phyloP scores from a whole-genome alignment of 2,329 filamentous ascomycete genomes.

The Elsinoe necatrix region DNA sequence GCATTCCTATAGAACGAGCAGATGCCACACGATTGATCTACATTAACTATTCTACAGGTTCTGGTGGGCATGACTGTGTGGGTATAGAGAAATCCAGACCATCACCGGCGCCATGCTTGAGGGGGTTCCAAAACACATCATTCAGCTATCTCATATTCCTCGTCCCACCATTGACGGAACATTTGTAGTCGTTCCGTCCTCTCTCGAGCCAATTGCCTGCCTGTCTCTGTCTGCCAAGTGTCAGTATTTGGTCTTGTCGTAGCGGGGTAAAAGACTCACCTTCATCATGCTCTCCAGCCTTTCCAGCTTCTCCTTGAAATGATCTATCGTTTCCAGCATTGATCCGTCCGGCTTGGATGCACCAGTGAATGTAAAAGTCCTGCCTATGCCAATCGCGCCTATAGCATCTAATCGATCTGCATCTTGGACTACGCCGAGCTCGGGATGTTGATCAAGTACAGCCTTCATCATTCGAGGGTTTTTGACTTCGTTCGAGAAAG shows the following conservation, averaged over 20 bases:
- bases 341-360: conserved; percentile 45
- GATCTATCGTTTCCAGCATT: conserved; percentile 59
- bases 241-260: background rate
- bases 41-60: conserved; percentile 12
- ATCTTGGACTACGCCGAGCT: conserved; percentile 81
- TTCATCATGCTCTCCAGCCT: conserved; percentile 54
- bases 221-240: conserved; percentile 38
- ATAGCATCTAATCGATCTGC: conserved; percentile 88
- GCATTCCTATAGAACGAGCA: background rate
- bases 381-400: conserved; percentile 73
- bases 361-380: conserved; percentile 69
- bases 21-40: background rate
- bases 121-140: conserved; percentile 5
- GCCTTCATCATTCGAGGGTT: conserved; percentile 51
- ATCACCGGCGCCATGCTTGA: conserved; percentile 11
- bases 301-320: conserved; percentile 70
- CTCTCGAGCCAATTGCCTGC: conserved; percentile 41
- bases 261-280: conserved; percentile 1
- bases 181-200: conserved; percentile 41
- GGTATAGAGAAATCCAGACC: conserved; percentile 9
- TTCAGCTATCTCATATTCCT: conserved; percentile 32
- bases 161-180: conserved; percentile 49
- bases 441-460: conserved; percentile 59
- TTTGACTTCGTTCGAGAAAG: conserved; percentile 64
- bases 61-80: conserved; percentile 9